These are phyloP conservation scores for Blepharisma stoltei DNA, from an alignment of 73 alveolate species.

Conservation along the genomic window DNA sequence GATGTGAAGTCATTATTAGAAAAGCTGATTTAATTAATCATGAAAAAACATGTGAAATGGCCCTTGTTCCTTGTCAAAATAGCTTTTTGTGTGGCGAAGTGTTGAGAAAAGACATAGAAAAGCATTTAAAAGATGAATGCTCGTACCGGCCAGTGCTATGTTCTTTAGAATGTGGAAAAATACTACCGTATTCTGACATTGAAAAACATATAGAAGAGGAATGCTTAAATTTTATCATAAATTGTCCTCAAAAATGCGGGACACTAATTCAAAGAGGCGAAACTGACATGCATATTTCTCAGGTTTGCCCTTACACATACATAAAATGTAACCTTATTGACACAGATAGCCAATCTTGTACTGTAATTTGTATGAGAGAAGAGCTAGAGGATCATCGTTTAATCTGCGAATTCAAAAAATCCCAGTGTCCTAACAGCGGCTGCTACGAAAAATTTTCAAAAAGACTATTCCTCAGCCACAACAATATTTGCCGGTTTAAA, in stretches of 20 bases:
- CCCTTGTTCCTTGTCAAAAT: slow-evolving; percentile 50
- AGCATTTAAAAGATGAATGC: slow-evolving; percentile 45
- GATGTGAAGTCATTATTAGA: slow-evolving; percentile 41
- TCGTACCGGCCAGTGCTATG: slow-evolving; percentile 55
- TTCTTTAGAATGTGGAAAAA: slow-evolving; percentile 38
- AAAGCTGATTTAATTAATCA: slow-evolving; percentile 57
- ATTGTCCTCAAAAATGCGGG: slow-evolving; percentile 69
- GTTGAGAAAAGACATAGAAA: slow-evolving; percentile 42
- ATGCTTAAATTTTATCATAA: slow-evolving; percentile 60
- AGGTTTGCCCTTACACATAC: slow-evolving; percentile 65
- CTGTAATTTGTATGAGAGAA: not conserved
- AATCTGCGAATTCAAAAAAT: not conserved
- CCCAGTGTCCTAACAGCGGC: not conserved
- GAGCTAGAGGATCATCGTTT: not conserved
- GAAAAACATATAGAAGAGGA: slow-evolving; percentile 47
- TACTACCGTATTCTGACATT: slow-evolving; percentile 50
- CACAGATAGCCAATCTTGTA: not conserved
- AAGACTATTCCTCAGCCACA: not conserved
- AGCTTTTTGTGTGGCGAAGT: slow-evolving; percentile 45
- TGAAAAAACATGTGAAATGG: slow-evolving; percentile 35
- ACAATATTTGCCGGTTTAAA: not conserved
- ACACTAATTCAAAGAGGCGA: slow-evolving; percentile 68
- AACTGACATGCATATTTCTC: slow-evolving; percentile 54
- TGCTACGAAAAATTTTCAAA: not conserved
- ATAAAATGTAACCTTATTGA: slow-evolving; percentile 48